Conservation (phyloP, 1,139 yeast species). For the Pneumocystis carinii region DNA sequence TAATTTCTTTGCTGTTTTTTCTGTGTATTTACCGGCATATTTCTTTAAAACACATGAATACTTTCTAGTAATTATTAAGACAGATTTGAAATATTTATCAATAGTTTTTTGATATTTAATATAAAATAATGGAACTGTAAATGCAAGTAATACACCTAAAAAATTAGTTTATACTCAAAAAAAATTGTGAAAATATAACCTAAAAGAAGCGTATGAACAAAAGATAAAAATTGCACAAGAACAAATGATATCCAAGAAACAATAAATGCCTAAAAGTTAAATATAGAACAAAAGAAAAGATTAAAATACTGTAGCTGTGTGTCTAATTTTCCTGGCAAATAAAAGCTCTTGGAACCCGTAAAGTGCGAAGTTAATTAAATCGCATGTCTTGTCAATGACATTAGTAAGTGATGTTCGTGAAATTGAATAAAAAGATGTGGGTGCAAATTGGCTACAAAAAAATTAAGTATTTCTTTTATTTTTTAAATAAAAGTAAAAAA, state of each 20-base stretch:
- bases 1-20: neutral
- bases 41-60: neutral
- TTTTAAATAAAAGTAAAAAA: slow-evolving; percentile 4
- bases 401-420: slow-evolving; percentile 17
- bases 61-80: neutral
- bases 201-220: neutral
- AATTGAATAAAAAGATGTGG: neutral
- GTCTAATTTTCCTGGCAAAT: slow-evolving; percentile 51
- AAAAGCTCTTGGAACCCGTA: slow-evolving; percentile 40
- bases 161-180: neutral
- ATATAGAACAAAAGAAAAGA: slow-evolving; percentile 42
- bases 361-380: slow-evolving; percentile 15
- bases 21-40: neutral
- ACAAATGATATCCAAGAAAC: neutral
- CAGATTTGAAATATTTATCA: slow-evolving; percentile 13
- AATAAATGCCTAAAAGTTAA: neutral
- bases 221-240: neutral
- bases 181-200: neutral
- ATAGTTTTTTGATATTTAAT: slow-evolving; percentile 12
- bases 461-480: neutral
- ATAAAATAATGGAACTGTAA: neutral
- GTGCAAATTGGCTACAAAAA: slow-evolving; percentile 6
- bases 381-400: slow-evolving; percentile 20
- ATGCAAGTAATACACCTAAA: neutral
- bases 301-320: slow-evolving; percentile 61